Base-by-base conservation (phyloP, 257 asterid genomes). In the Solanum lycopersicoides region DNA sequence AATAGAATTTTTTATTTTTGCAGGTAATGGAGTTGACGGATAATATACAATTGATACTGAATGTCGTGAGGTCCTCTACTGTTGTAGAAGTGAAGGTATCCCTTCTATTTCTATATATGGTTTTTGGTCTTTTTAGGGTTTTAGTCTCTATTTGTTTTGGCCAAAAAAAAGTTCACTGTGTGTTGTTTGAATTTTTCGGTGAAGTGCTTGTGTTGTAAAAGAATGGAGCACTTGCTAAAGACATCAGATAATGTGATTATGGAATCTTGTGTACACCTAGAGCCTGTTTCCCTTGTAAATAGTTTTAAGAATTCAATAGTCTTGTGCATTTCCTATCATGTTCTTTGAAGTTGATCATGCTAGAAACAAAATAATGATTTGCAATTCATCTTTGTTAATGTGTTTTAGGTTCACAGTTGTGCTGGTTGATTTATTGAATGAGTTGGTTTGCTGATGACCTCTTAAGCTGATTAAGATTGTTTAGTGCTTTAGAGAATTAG, bases 61-160 rank as follows among this genome's bases (percentile, higher is more conserved):
- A 93, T 87, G 89, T 92, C n/a, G 32, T 95, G 73, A 90, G 90
- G 89, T 87, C 89, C 75, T 95, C 98, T 86, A 91, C 89, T 86
- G 82, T 89, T 77, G 94, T 94, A 87, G 98, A 95, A 93, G 95
- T 94, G 28, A 92, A 95, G 98, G 98, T 94, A 88, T 45, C 10
- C 76, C 12, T 71, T 83, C 42, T 42, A 59, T 59, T 59, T 59
- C 60, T 15, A 60, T 3, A 12, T n/a, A 12, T 63, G 20, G 80
- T 74, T 68, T 23, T 59, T 45, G 86, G 44, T 28, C 37, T 25
- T 34, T 44, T 44, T 44, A 42, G n/a, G 30, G n/a, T 77, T 41
- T 21, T 59, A 14, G 9, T 85, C 28, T 69, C 79, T 83, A 35
- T 13, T n/a, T 35, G n/a, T 41, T 35, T 12, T 77, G 60, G 63